Evolutionary conservation across 1,284 basidiomycete species (phyloP), one percentile per base, ranked within the genome.

Genomic region (Melampsora americana): DNA sequence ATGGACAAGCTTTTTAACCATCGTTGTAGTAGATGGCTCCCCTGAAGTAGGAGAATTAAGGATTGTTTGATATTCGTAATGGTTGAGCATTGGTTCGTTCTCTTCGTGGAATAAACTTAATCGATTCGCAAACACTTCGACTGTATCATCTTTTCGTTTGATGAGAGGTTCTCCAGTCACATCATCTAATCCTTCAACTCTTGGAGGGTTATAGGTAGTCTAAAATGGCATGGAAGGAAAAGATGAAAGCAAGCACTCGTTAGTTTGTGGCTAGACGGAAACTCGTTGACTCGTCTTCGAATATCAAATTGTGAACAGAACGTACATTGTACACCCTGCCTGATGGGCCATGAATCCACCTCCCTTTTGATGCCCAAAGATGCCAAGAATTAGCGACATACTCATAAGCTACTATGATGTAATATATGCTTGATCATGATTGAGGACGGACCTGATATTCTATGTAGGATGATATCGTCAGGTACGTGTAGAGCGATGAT

Each of bases 241-340:
- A 42, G 16, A 6, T 4, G 35, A 35, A 35, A 35, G 3, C 35
- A 35, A 35, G 5, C 35, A 35, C 35, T 35, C 9, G 3, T 35
- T 9, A 35, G 35, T 35, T 9, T 35, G 35, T 35, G 3, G 35
- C 35, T 35, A 35, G 35, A 9, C 35, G 3, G 5, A 35, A 35
- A 4, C 9, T 35, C 35, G 35, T 35, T 35, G 35, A 35, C 35
- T 35, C 35, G 35, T 35, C 35, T 35, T 35, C 35, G 35, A 9
- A 35, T 35, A 3, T 35, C 35, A 35, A 4, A 9, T 35, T 35
- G 35, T 35, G 35, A 35, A 4, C 35, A 35, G 92, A 93, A 18
- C 90, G 88, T 81, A 90, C 87, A 83, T 95, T 96, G 86, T 99
- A 99, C 18, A 98, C 90, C 26, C 96, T 87, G 5, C 96, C 96